Percentiles rank a stretch among this genome's conserved stretches.
Evolutionary conservation across 1,139 yeast species (phyloP).

Genomic region (Chernovozyma aurita): DNA sequence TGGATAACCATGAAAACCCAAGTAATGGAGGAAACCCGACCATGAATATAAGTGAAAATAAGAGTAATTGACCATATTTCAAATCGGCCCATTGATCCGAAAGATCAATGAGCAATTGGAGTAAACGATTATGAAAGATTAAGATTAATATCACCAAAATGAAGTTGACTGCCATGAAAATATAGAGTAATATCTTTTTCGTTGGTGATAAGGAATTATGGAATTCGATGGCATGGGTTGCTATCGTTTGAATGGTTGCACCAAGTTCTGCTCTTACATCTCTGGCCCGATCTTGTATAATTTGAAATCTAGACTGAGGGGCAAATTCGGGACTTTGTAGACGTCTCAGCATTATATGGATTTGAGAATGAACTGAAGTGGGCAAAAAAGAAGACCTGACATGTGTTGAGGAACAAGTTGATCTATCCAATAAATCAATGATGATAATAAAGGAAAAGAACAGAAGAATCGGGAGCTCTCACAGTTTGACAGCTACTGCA

Average conservation of each 20-base stretch:
- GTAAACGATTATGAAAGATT: background rate
- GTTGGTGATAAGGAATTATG: background rate
- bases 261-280: background rate
- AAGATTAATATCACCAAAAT: background rate
- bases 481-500: too few relatives aligned
- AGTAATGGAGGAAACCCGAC: slow-evolving; percentile 80
- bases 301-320: background rate
- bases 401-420: too few relatives aligned
- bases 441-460: too few relatives aligned
- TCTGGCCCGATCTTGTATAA: background rate
- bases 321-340: background rate
- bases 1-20: slow-evolving; percentile 71
- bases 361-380: too few relatives aligned
- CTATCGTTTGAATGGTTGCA: background rate
- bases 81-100: slow-evolving; percentile 38
- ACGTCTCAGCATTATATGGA: background rate
- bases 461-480: too few relatives aligned
- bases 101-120: background rate
- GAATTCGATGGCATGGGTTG: background rate
- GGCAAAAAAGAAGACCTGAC: too few relatives aligned
- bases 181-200: too few relatives aligned
- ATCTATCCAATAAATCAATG: too few relatives aligned
- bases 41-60: slow-evolving; percentile 42
- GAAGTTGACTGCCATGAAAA: background rate
- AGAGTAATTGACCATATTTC: slow-evolving; percentile 47